Evolutionary conservation across 2,329 filamentous ascomycete genomes (phyloP).

Genomic region (Didymella lethalis): DNA sequence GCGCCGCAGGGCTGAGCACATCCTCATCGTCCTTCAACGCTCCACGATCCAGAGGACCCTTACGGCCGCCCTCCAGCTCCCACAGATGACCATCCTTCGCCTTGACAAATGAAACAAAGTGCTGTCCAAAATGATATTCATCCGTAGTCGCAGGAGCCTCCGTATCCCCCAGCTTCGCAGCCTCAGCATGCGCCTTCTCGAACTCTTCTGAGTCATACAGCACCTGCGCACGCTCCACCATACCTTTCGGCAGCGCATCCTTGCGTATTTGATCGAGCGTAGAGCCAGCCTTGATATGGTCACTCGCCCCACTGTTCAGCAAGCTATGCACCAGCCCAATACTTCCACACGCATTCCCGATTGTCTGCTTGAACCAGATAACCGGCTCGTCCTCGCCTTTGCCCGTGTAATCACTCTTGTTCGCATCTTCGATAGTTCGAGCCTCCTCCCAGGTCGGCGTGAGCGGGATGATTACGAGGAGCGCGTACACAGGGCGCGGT

Average conservation of each 20-base stretch:
- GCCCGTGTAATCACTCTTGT: conserved; percentile 55
- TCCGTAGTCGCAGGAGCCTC: conserved; percentile 40
- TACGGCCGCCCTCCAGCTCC: conserved; percentile 56
- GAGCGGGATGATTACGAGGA: conserved; percentile 62
- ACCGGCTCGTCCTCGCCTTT: conserved; percentile 61
- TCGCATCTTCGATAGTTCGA: conserved; percentile 54
- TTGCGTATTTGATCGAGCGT: conserved; percentile 56
- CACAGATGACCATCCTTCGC: conserved; percentile 56
- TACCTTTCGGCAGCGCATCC: conserved; percentile 55
- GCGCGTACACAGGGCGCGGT: conserved; percentile 61
- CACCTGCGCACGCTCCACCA: conserved; percentile 58
- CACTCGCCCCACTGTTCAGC: conserved; percentile 58
- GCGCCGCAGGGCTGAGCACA: conserved; percentile 53
- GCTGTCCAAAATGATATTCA: conserved; percentile 46
- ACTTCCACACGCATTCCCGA: conserved; percentile 65
- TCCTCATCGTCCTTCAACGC: conserved; percentile 53
- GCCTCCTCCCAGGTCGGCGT: conserved; percentile 49
- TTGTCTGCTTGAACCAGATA: conserved; percentile 67
- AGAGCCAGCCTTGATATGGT: conserved; percentile 55
- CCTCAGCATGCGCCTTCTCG: conserved; percentile 54
- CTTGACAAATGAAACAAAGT: conserved; percentile 59
- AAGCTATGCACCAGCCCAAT: conserved; percentile 65
- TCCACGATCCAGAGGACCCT: conserved; percentile 57
- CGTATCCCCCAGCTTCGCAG: conserved; percentile 54
- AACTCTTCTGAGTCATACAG: conserved; percentile 59